phyloP scores from a whole-genome alignment of 306 rosid genomes.

The Fragaria vesca region DNA sequence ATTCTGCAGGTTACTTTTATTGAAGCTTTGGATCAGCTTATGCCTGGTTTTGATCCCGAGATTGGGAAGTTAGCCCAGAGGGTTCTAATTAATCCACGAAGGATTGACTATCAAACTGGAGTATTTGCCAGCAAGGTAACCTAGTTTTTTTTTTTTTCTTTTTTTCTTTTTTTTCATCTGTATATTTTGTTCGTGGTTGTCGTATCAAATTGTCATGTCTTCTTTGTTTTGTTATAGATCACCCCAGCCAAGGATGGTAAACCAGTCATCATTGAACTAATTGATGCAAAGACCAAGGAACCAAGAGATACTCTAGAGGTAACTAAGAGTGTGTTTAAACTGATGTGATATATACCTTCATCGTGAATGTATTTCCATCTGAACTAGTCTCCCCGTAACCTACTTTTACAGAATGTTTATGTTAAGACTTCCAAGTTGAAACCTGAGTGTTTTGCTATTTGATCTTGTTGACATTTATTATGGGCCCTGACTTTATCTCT shows the following conservation, averaged over 20 bases:
- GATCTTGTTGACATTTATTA: constrained; percentile 10
- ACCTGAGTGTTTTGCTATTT: not conserved
- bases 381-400: not conserved
- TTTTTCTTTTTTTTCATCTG: constrained; percentile 15
- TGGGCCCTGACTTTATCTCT: constrained; percentile 23
- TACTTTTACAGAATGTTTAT: constrained; percentile 1
- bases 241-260: constrained; percentile 98
- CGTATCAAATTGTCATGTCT: constrained; percentile 14
- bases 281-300: constrained; percentile 93
- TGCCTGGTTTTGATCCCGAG: constrained; percentile 99
- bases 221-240: constrained; percentile 47
- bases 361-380: not conserved
- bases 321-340: constrained; percentile 18
- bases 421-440: constrained; percentile 7
- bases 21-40: constrained; percentile 97
- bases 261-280: constrained; percentile 89
- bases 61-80: constrained; percentile 97
- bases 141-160: constrained; percentile 12
- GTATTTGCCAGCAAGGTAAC: constrained; percentile 93
- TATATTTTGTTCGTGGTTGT: constrained; percentile 19
- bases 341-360: not conserved
- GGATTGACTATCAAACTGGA: constrained; percentile 89
- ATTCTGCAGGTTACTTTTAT: constrained; percentile 83
- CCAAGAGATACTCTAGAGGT: constrained; percentile 94
- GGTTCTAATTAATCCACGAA: constrained; percentile 87